Conservation (phyloP, 805 yeast genomes). For the Ogataea ramenticola region DNA sequence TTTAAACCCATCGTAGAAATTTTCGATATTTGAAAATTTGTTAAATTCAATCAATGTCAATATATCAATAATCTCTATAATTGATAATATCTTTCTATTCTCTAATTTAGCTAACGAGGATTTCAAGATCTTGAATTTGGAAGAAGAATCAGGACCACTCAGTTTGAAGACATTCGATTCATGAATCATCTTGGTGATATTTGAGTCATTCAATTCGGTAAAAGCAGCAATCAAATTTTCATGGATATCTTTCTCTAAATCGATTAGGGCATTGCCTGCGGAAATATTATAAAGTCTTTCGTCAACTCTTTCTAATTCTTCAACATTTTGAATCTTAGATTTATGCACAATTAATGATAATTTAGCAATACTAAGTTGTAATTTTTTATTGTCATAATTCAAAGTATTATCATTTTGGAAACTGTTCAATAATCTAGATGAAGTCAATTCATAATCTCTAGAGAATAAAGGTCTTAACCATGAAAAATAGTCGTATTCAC, state of each 20-base stretch:
- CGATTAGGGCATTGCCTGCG: conserved; percentile 22
- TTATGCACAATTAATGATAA: conserved; percentile 46
- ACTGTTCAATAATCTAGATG: conserved; percentile 36
- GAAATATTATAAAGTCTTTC: conserved; percentile 39
- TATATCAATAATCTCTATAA: conserved; percentile 43
- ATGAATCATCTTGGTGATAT: neutral
- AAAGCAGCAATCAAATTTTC: neutral
- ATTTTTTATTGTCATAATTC: conserved; percentile 36
- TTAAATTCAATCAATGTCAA: conserved; percentile 36
- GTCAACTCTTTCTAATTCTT: conserved; percentile 10
- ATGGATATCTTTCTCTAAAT: conserved; percentile 9
- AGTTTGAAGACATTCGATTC: neutral
- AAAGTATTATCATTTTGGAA: conserved; percentile 33
- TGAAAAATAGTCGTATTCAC: conserved; percentile 43
- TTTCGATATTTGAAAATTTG: conserved; percentile 40
- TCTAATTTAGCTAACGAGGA: conserved; percentile 25
- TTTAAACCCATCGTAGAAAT: conserved; percentile 42
- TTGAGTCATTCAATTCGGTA: neutral
- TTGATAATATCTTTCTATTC: conserved; percentile 30
- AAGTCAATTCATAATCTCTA: conserved; percentile 43
- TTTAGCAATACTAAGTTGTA: conserved; percentile 68
- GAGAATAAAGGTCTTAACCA: conserved; percentile 67
- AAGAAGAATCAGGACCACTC: conserved; percentile 11
- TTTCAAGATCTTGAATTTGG: conserved; percentile 20
- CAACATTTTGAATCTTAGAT: conserved; percentile 4